A percentile compares a stretch with the other conserved stretches of the same genome.
phyloP scores from a whole-genome alignment of 331 rosid genomes.

The Dryas integrifolia region DNA sequence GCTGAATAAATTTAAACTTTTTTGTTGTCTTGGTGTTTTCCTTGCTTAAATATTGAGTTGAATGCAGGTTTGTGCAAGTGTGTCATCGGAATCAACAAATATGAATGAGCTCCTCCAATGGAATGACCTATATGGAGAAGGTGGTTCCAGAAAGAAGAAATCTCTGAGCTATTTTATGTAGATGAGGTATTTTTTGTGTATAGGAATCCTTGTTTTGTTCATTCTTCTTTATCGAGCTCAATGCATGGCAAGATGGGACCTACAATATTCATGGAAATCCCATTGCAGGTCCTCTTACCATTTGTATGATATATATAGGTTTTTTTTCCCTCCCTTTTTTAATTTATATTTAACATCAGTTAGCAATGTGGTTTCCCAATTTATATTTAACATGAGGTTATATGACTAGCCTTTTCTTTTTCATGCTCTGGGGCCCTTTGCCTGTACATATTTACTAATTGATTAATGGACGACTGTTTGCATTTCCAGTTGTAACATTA shows the following conservation, averaged over 20 bases:
- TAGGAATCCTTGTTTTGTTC: constrained; percentile 39
- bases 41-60: background rate
- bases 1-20: background rate
- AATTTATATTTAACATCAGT: background rate
- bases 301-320: constrained; percentile 43
- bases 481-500: too few species aligned
- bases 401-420: background rate
- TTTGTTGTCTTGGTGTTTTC: background rate
- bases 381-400: background rate
- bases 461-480: background rate
- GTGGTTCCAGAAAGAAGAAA: constrained; percentile 91
- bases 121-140: constrained; percentile 98
- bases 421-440: background rate
- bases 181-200: constrained; percentile 38
- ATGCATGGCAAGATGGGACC: constrained; percentile 23
- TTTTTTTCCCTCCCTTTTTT: background rate
- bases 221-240: constrained; percentile 32
- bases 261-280: constrained; percentile 21
- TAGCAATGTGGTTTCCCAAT: background rate
- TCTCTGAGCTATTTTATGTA: constrained; percentile 96
- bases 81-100: constrained; percentile 83
- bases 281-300: constrained; percentile 25
- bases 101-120: constrained; percentile 95
- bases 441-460: constrained; percentile 2
- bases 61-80: constrained; percentile 92